Percentiles rank a stretch among this genome's conserved stretches.
phyloP scores from a whole-genome alignment of 306 rosid species.

The Carpinus fangiana region DNA sequence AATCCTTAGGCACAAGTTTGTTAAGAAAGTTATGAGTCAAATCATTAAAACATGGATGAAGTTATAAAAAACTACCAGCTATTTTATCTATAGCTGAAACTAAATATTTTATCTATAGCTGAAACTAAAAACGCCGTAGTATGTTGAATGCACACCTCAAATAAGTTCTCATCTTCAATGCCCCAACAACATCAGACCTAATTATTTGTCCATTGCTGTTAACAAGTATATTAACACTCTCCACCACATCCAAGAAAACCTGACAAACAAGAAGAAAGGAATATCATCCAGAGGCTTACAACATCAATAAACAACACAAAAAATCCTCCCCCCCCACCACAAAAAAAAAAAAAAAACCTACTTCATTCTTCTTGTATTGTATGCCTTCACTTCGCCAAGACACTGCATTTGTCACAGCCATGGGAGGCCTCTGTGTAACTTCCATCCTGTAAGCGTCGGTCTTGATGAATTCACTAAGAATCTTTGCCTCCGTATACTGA shows the following conservation, averaged over 20 bases:
- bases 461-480: conserved; percentile 96
- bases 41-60: neutral
- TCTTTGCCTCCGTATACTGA: conserved; percentile 92
- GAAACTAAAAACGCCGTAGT: conserved; percentile 3
- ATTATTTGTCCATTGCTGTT: conserved; percentile 98
- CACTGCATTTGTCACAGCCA: conserved; percentile 99
- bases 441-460: conserved; percentile 99
- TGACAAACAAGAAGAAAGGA: conserved; percentile 31
- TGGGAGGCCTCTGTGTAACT: conserved; percentile 94
- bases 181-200: conserved; percentile 98
- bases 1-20: neutral
- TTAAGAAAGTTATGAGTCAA: neutral
- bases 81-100: neutral
- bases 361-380: conserved; percentile 96
- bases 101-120: neutral
- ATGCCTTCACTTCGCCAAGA: conserved; percentile 99
- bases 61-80: neutral
- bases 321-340: neutral
- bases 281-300: conserved; percentile 23
- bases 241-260: conserved; percentile 99
- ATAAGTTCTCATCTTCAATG: conserved; percentile 97
- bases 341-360: conserved; percentile 20
- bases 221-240: conserved; percentile 97
- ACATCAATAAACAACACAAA: conserved; percentile 7
- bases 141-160: conserved; percentile 59